Percentiles rank a stretch among this genome's conserved stretches.
Conservation (phyloP, 805 yeast species). For the Wickerhamia fluorescens region DNA sequence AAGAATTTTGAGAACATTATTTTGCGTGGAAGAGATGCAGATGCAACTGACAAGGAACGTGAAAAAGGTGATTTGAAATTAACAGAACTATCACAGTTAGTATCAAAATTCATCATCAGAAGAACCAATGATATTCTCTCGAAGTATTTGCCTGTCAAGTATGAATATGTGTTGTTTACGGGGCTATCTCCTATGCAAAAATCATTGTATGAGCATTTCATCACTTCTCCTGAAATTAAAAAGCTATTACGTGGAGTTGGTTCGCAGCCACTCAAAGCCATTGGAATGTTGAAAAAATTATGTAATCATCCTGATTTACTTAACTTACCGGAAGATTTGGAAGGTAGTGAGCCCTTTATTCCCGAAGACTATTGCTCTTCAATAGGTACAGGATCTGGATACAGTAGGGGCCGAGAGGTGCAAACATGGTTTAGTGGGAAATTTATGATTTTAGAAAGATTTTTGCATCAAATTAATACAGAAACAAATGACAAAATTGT, state of each 20-base stretch:
- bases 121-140: constrained; percentile 92
- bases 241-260: constrained; percentile 59
- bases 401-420: constrained; percentile 48
- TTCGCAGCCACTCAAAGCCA: constrained; percentile 83
- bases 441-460: constrained; percentile 76
- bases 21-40: constrained; percentile 81
- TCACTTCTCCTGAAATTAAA: constrained; percentile 72
- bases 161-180: constrained; percentile 95
- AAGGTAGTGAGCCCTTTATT: constrained; percentile 54
- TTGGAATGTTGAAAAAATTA: constrained; percentile 79
- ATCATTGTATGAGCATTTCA: constrained; percentile 61
- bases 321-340: constrained; percentile 68
- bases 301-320: constrained; percentile 92
- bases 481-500: constrained; percentile 95
- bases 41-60: constrained; percentile 75
- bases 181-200: constrained; percentile 73
- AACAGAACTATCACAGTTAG: constrained; percentile 63
- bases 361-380: constrained; percentile 70
- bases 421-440: constrained; percentile 85
- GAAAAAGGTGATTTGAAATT: constrained; percentile 62
- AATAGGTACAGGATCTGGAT: constrained; percentile 8
- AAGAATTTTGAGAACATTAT: constrained; percentile 79
- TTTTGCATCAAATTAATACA: constrained; percentile 62
- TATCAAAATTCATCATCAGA: constrained; percentile 85
- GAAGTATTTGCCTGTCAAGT: constrained; percentile 90